These are phyloP conservation scores for Candida oleophila DNA, from an alignment of 805 yeast genomes.

Conservation along the genomic window DNA sequence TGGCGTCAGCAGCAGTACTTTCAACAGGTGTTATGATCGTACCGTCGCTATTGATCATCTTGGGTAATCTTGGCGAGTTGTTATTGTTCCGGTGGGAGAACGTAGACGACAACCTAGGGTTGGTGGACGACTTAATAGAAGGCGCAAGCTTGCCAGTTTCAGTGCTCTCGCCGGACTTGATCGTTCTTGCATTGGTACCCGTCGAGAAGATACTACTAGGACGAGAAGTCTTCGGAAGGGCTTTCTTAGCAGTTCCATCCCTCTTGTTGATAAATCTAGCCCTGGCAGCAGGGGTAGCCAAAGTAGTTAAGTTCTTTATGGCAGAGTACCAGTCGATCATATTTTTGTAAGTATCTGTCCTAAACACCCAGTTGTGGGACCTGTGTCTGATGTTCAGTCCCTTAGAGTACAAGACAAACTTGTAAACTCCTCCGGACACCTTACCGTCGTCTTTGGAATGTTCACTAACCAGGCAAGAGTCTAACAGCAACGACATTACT, in stretches of 20 bases:
- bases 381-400: slow-evolving; percentile 64
- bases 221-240: slow-evolving; percentile 12
- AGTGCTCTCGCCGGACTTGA: slow-evolving; percentile 13
- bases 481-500: slow-evolving; percentile 76
- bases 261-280: slow-evolving; percentile 38
- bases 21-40: slow-evolving; percentile 43
- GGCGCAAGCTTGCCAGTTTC: slow-evolving; percentile 5
- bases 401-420: slow-evolving; percentile 78
- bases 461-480: slow-evolving; percentile 78
- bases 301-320: slow-evolving; percentile 62
- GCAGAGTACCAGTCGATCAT: slow-evolving; percentile 88
- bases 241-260: neutral
- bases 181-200: slow-evolving; percentile 14
- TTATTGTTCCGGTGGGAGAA: slow-evolving; percentile 31
- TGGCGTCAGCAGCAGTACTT: slow-evolving; percentile 8
- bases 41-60: slow-evolving; percentile 46
- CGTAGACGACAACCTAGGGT: slow-evolving; percentile 35
- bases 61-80: slow-evolving; percentile 37
- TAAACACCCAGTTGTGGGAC: slow-evolving; percentile 93
- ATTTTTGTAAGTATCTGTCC: slow-evolving; percentile 76
- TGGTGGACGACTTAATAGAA: slow-evolving; percentile 1
- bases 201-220: slow-evolving; percentile 17
- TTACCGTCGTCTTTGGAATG: slow-evolving; percentile 72
- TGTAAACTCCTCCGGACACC: slow-evolving; percentile 53
- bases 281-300: slow-evolving; percentile 61